Percentiles rank a stretch among this genome's conserved stretches.
Evolutionary conservation across 2,329 filamentous ascomycete species (phyloP).

Genomic region (Pseudopyrenochaeta lycopersici): DNA sequence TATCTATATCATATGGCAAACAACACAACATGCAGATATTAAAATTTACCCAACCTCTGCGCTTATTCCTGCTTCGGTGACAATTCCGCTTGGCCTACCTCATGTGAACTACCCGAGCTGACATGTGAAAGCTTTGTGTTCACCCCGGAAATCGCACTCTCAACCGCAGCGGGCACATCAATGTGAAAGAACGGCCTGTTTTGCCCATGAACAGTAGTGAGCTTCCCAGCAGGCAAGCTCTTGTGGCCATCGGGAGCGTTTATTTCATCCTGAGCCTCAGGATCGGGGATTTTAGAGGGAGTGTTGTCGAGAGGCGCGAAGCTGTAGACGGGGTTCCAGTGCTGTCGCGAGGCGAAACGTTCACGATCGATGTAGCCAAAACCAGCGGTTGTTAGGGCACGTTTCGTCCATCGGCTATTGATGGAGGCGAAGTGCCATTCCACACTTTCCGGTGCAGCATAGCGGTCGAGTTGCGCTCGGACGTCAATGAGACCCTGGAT

Average conservation of each 20-base stretch:
- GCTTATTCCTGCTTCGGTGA: constrained; percentile 22
- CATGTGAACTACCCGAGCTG: constrained; percentile 24
- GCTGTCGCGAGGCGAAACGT: constrained; percentile 59
- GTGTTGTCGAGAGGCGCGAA: constrained; percentile 84
- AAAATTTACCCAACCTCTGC: not conserved
- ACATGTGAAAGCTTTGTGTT: constrained; percentile 53
- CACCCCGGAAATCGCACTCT: constrained; percentile 84
- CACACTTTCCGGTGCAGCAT: constrained; percentile 80
- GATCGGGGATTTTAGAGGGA: constrained; percentile 68
- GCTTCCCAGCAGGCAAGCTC: constrained; percentile 43
- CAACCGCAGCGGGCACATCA: constrained; percentile 86
- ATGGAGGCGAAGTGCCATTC: constrained; percentile 98
- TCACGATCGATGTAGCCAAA: constrained; percentile 75
- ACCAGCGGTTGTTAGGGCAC: constrained; percentile 83
- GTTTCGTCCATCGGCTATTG: constrained; percentile 92
- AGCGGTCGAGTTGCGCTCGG: constrained; percentile 89
- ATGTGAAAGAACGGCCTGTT: constrained; percentile 94
- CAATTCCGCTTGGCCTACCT: constrained; percentile 15
- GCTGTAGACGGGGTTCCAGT: constrained; percentile 94
- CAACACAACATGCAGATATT: not conserved
- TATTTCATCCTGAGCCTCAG: constrained; percentile 35
- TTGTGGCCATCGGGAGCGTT: constrained; percentile 18
- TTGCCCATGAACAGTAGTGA: constrained; percentile 81
- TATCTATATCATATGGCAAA: not conserved
- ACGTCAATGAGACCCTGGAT: constrained; percentile 93